Base-by-base conservation (phyloP, 768 basidiomycete genomes). In the Punctularia strigosozonata region DNA sequence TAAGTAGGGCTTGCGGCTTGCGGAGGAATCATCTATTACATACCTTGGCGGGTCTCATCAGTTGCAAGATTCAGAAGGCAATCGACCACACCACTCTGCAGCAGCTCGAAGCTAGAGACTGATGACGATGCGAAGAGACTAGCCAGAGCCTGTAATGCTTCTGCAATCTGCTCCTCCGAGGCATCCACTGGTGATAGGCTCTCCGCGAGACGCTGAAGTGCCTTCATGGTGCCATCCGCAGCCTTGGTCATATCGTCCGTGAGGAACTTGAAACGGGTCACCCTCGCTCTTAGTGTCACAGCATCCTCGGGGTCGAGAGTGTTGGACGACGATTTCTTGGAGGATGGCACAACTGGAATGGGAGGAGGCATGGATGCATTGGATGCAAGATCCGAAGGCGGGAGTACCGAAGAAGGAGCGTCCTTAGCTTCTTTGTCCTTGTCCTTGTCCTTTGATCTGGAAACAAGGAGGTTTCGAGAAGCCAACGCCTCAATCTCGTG, bases 31-130 rank as follows among this genome's bases (percentile, higher is more conserved):
- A 19, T 8, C 33, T 34, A n/a, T n/a, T 24, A 57, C 73, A 44
- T 48, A 82, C 83, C 68, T 39, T 60, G 60, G 32, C 79, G 74
- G 32, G 65, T 64, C 38, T 74, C 64, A 43, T 82, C 77, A 3
- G 81, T 84, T 4, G 88, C 76, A 57, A 89, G 89, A 39, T 73
- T 75, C 38, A 98, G 66, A 39, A 98, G 55, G 10, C 79, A 80
- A 48, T 92, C 90, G 2, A 97, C 83, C 4, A 95, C 73, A 3
- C 94, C 95, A 51, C 89, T 94, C 54, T 97, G 85, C 41, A 97
- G 62, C 34, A 98, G 60, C 61, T 99, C 95, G 47, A 98, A 99
- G 58, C 91, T 95, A 2, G 91, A 97, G 4, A 98, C 76, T 6
- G 89, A 82, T 4, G 71, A 73, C 10, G 77, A 77, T 2, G 79